phyloP scores from a whole-genome alignment of 73 alveolate genomes.

The Paramecium octaurelia region DNA sequence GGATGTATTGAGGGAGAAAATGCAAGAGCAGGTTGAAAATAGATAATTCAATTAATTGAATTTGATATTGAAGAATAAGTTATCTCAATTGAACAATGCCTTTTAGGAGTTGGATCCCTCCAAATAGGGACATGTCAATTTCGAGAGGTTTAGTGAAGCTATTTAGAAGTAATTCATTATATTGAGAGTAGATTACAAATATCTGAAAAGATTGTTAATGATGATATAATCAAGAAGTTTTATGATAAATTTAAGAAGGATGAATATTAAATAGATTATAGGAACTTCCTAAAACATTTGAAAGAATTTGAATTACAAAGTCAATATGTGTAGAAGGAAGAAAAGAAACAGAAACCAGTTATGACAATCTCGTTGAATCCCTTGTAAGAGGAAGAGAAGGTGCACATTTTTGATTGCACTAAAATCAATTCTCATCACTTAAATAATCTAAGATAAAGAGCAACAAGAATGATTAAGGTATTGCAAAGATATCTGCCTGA shows the following conservation, averaged over 20 bases:
- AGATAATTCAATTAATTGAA: conserved; percentile 50
- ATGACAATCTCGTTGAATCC: conserved; percentile 1
- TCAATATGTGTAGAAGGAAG: not conserved
- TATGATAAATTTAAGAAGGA: conserved; percentile 50
- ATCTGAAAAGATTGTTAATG: conserved; percentile 35
- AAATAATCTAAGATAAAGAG: conserved; percentile 41
- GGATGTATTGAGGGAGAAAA: conserved; percentile 45
- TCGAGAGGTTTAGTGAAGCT: conserved; percentile 52
- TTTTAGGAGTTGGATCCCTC: conserved; percentile 35
- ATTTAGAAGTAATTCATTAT: not conserved
- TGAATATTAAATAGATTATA: conserved; percentile 52
- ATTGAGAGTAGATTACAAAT: not conserved
- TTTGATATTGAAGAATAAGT: conserved; percentile 43
- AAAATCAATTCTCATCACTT: conserved; percentile 50
- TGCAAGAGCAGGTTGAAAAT: conserved; percentile 9
- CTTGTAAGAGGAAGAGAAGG: conserved; percentile 15
- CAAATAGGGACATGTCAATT: conserved; percentile 46
- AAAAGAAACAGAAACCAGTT: not conserved
- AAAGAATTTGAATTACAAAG: conserved; percentile 41
- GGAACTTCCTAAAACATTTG: conserved; percentile 44
- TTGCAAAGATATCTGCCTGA: conserved; percentile 44
- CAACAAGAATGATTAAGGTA: conserved; percentile 42
- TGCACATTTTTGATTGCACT: conserved; percentile 44
- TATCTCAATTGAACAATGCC: not conserved
- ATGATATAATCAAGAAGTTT: conserved; percentile 4